Conservation (phyloP, 208 protist species). For the Strigomonas oncopelti region DNA sequence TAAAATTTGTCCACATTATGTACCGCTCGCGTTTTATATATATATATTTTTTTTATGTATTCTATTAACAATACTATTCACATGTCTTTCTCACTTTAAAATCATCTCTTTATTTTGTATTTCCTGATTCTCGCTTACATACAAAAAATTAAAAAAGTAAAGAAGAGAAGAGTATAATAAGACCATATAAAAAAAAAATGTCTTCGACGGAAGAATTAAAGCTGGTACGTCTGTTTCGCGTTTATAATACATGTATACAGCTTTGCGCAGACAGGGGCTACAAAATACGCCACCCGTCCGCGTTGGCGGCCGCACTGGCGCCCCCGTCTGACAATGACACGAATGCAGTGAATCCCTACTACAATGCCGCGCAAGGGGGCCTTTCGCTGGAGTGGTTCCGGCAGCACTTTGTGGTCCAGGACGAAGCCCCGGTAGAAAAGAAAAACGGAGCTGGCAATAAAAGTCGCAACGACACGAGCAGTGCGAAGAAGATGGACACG, state of each 20-base stretch:
- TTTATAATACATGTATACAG: conserved; percentile 75
- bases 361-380: conserved; percentile 20
- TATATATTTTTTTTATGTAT: background rate
- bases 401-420: conserved; percentile 28
- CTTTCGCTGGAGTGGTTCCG: conserved; percentile 42
- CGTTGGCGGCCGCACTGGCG: conserved; percentile 59
- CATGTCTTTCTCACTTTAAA: no score
- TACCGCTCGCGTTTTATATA: no score
- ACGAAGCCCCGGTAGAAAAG: background rate
- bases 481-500: background rate
- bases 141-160: conserved; percentile 16
- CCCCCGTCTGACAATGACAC: conserved; percentile 31
- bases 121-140: conserved; percentile 1
- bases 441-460: no score
- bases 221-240: conserved; percentile 68
- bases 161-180: conserved; percentile 10
- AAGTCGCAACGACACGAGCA: background rate
- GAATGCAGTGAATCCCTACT: conserved; percentile 46
- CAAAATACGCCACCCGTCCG: conserved; percentile 66
- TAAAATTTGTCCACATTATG: background rate
- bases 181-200: conserved; percentile 26
- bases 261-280: conserved; percentile 78
- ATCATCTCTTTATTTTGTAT: no score
- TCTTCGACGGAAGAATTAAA: conserved; percentile 71
- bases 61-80: no score